phyloP scores from a whole-genome alignment of 106 monocot species.

The Cymbidium sinense region DNA sequence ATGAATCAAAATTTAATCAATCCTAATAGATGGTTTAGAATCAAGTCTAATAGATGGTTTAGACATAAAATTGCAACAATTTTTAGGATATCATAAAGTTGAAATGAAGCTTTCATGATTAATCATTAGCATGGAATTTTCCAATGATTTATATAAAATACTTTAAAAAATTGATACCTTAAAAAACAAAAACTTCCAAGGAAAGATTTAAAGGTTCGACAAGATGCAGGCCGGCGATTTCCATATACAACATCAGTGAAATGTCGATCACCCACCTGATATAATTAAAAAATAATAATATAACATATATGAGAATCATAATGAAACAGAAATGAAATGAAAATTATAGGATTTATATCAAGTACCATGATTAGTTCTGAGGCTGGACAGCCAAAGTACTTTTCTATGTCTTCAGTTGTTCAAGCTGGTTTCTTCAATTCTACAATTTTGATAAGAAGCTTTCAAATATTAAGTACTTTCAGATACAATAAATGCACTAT shows the following conservation, averaged over 20 bases:
- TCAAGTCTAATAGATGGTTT: too few species aligned
- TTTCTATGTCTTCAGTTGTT: constrained; percentile 86
- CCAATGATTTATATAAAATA: neutral
- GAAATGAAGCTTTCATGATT: too few species aligned
- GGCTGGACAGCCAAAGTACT: constrained; percentile 80
- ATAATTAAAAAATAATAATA: constrained; percentile 11
- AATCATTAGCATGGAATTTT: too few species aligned
- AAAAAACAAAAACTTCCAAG: constrained; percentile 19
- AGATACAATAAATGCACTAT: neutral
- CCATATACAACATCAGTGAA: constrained; percentile 74
- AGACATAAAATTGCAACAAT: too few species aligned
- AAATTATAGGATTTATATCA: neutral
- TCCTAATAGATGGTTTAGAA: too few species aligned
- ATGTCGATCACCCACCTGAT: too few species aligned
- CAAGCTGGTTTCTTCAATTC: constrained; percentile 85
- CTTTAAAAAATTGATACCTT: neutral
- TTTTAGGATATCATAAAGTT: too few species aligned
- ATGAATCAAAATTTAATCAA: too few species aligned
- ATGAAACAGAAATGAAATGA: neutral
- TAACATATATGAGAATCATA: neutral
- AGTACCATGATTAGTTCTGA: constrained; percentile 77
- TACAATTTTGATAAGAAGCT: too few species aligned
- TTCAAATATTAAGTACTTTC: neutral
- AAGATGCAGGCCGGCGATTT: constrained; percentile 63
- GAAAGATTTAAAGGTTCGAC: constrained; percentile 58